Percentiles rank a stretch among this genome's conserved stretches.
Evolutionary conservation across 177 flowering plant genomes (phyloP).

Genomic region (Tripterygium wilfordii): DNA sequence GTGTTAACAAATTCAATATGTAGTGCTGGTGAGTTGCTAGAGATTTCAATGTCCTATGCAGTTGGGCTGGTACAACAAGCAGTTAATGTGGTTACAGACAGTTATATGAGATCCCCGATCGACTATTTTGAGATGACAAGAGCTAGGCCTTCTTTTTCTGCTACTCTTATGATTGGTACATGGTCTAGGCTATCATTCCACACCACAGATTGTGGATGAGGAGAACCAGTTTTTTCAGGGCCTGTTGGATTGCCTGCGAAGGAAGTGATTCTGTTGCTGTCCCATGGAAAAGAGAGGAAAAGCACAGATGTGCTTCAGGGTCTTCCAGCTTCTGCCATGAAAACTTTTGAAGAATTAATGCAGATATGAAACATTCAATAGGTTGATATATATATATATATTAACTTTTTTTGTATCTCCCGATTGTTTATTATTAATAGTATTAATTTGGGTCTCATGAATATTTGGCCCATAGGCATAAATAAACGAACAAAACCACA

Average conservation of each 20-base stretch:
- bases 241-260: slow-evolving; percentile 65
- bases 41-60: slow-evolving; percentile 40
- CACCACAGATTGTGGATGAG: slow-evolving; percentile 68
- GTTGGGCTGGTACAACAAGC: slow-evolving; percentile 51
- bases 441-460: no score
- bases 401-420: no score
- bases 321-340: slow-evolving; percentile 62
- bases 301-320: slow-evolving; percentile 65
- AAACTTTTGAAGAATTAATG: slow-evolving; percentile 45
- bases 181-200: slow-evolving; percentile 65
- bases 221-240: slow-evolving; percentile 54
- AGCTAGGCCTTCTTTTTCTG: slow-evolving; percentile 52
- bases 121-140: slow-evolving; percentile 67
- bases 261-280: slow-evolving; percentile 54
- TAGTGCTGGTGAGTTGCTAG: slow-evolving; percentile 40
- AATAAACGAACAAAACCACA: no score
- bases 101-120: slow-evolving; percentile 64
- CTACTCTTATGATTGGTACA: slow-evolving; percentile 61
- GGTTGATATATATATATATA: no score
- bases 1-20: slow-evolving; percentile 48
- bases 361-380: slow-evolving; percentile 6
- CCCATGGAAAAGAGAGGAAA: slow-evolving; percentile 50
- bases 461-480: no score
- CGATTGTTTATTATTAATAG: no score
- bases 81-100: slow-evolving; percentile 42